phyloP scores from a whole-genome alignment of 2,329 filamentous ascomycete genomes.

The Lachnellula cervina region DNA sequence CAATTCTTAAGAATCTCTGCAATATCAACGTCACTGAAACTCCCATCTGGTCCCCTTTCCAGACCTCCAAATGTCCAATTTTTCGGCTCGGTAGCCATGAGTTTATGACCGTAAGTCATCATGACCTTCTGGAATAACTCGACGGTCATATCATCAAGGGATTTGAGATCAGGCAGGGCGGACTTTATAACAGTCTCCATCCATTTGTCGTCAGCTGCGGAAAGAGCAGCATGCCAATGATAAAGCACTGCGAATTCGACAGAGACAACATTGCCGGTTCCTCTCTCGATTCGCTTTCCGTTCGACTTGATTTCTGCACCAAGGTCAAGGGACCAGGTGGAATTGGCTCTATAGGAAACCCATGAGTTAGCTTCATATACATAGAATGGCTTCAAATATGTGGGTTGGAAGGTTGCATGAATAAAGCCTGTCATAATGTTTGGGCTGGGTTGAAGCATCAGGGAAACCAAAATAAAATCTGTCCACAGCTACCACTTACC shows the following conservation, averaged over 20 bases:
- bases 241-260: conserved; percentile 44
- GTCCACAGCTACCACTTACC: conserved; percentile 4
- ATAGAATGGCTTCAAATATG: background rate
- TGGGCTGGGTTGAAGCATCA: too few relatives aligned
- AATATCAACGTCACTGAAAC: conserved; percentile 40
- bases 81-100: conserved; percentile 32
- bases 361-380: background rate
- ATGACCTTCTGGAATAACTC: conserved; percentile 40
- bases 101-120: conserved; percentile 34
- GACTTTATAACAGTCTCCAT: conserved; percentile 38
- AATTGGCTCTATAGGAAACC: conserved; percentile 33
- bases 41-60: conserved; percentile 37
- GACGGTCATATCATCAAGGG: conserved; percentile 39
- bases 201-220: conserved; percentile 41
- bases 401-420: background rate
- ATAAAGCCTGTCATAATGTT: too few relatives aligned
- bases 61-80: conserved; percentile 41
- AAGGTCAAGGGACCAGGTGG: conserved; percentile 41
- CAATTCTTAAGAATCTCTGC: conserved; percentile 41
- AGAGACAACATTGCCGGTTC: conserved; percentile 40
- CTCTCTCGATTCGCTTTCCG: conserved; percentile 38
- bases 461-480: too few relatives aligned
- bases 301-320: conserved; percentile 41
- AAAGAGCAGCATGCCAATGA: conserved; percentile 43
- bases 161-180: conserved; percentile 35